Conservation (phyloP, 768 basidiomycete genomes). For the Mycena crocata region DNA sequence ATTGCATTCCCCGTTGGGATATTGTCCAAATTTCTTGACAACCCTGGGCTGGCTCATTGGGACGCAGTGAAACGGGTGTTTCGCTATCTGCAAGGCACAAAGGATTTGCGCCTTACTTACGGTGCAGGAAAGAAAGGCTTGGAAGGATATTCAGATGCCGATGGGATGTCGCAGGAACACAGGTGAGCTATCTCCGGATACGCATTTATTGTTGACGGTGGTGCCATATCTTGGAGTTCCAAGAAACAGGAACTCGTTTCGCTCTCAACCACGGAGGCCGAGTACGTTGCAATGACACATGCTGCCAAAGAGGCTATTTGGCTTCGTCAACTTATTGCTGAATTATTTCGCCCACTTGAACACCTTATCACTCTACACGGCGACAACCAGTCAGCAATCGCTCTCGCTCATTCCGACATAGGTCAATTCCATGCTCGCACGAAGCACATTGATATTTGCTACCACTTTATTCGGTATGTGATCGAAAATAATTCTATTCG, state of each 20-base stretch:
- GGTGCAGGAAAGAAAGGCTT: neutral
- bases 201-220: neutral
- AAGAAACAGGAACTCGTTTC: neutral
- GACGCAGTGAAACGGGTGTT: constrained; percentile 9
- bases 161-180: constrained; percentile 6
- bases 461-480: neutral
- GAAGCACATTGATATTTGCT: constrained; percentile 1
- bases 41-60: constrained; percentile 21
- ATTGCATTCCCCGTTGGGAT: neutral
- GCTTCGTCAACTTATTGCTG: neutral
- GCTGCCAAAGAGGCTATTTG: neutral
- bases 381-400: neutral
- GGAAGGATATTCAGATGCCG: constrained; percentile 7
- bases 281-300: neutral
- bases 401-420: neutral
- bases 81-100: constrained; percentile 12
- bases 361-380: neutral
- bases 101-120: constrained; percentile 6
- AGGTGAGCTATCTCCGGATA: constrained; percentile 11
- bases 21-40: constrained; percentile 7
- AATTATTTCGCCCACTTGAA: neutral
- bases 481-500: neutral
- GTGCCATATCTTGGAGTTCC: neutral
- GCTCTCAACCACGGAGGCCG: neutral
- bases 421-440: neutral